Base-by-base conservation (phyloP, 192 early-diverging fungal genomes). In the Lunasporangiospora selenospora region DNA sequence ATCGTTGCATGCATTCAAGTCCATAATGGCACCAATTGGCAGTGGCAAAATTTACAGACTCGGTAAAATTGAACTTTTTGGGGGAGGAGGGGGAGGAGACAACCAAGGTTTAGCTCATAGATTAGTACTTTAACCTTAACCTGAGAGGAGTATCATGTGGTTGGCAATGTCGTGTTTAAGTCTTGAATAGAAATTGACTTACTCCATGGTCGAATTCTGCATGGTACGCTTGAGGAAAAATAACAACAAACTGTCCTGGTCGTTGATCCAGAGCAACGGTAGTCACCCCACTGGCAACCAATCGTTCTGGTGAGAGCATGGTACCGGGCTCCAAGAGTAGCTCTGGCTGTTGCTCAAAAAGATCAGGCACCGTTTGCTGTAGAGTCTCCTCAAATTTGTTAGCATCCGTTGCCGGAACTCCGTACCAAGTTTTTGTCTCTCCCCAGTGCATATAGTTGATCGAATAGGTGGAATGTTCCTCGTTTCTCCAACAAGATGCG, bases 381-480 rank as follows among this genome's bases (percentile, higher is more conserved):
- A 97, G 95, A 1, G 88, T 83, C 1, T 85, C 82, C 73, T 99
- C 97, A 53, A 99, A 97, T 61, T 80, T 83, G 18, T 79, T 81
- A 0, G 95, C 93, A 50, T 90, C 83, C 8, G 82, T 75, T 0
- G 89, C 91, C 2, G 97, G 95, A 15, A 99, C 87, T 8, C 94
- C 93, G 71, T 99, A 99, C 97, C 97, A 99, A 0, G 95, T 97
- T 75, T 97, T 99, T 33, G 95, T 94, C 53, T 95, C 95, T 11
- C 97, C 97, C 87, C 86, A 90, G 65, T 97, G 95, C 81, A 89
- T 88, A 77, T 99, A 99, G 79, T 99, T 99, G 81, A 97, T 87
- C n/a, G 93, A 94, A 73, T 96, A 97, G 9, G 93, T 96, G 71
- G 91, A 96, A 78, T 97, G 95, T 75, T 97, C 97, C 77, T 99